phyloP scores from a whole-genome alignment of 495 filamentous ascomycete species.

The Podospora pseudopauciseta region DNA sequence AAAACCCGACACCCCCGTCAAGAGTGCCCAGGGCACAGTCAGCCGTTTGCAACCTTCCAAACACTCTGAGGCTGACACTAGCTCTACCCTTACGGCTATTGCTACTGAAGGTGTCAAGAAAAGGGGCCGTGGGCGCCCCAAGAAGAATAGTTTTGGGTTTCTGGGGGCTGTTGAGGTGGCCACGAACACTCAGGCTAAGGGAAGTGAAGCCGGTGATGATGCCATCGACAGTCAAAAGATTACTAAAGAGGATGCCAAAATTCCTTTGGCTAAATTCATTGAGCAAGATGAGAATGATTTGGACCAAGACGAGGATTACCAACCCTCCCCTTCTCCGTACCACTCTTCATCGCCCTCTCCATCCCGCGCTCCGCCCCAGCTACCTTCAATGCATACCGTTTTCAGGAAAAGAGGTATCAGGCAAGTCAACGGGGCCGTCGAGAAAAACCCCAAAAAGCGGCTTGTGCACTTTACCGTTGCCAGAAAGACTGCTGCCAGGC shows the following conservation, averaged over 20 bases:
- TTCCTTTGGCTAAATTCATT: neutral
- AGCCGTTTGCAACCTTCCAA: neutral
- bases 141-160: neutral
- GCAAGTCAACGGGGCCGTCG: neutral
- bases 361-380: neutral
- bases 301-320: neutral
- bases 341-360: neutral
- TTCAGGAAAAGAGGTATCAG: neutral
- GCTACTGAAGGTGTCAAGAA: neutral
- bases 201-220: neutral
- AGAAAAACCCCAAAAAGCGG: neutral
- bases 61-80: neutral
- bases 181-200: neutral
- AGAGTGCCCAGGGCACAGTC: neutral
- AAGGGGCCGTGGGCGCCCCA: neutral
- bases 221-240: neutral
- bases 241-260: neutral
- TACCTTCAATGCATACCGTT: neutral
- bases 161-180: neutral
- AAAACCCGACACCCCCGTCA: neutral
- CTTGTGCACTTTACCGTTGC: neutral
- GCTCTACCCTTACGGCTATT: neutral
- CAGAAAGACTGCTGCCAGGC: neutral
- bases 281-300: neutral
- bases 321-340: neutral